Evolutionary conservation across 306 rosid genomes (phyloP), one percentile per base, ranked within the genome.

Genomic region (Prunus davidiana): DNA sequence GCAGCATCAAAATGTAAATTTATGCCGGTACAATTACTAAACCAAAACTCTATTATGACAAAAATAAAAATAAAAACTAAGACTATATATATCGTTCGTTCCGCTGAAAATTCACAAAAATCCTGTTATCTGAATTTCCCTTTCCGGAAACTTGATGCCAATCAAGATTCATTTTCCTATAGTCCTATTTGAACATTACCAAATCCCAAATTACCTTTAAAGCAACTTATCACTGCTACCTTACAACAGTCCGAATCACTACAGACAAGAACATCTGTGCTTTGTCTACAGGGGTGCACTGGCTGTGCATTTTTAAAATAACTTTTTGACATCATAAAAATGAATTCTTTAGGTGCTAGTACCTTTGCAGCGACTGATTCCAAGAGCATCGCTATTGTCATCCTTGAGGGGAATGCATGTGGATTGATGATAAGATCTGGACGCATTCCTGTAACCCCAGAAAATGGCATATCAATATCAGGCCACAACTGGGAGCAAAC

Each of bases 401-500:
- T 95, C 79, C 99, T 85, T n/a, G 97, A 95, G 78, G 99, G 99
- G 86, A 95, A 95, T 75, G 99, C 99, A 83, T 95, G 99, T 28
- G 99, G 99, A 84, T 95, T 95, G 62, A 95, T 95, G 49, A 95
- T 95, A 67, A 95, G 95, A 92, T 95, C 99, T 22, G 99, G 99
- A 22, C 99, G 97, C 97, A 95, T 90, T 64, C 99, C 99, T 3
- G 96, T 87, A 67, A 50, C 82, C 77, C 97, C 99, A 84, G 88
- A 87, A 92, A 92, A 95, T 76, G 99, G 99, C 99, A 95, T 95
- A 85, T 95, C 99, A 77, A 92, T 73, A 77, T 95, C 97, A 73
- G 97, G 97, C 97, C 97, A 92, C 85, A 95, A 80, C 89, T 95
- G 99, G 71, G 99, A 95, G 88, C 99, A 95, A 75, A 95, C 99